Evolutionary conservation across 1,139 yeast species (phyloP).

Genomic region (Geotrichum siamense): DNA sequence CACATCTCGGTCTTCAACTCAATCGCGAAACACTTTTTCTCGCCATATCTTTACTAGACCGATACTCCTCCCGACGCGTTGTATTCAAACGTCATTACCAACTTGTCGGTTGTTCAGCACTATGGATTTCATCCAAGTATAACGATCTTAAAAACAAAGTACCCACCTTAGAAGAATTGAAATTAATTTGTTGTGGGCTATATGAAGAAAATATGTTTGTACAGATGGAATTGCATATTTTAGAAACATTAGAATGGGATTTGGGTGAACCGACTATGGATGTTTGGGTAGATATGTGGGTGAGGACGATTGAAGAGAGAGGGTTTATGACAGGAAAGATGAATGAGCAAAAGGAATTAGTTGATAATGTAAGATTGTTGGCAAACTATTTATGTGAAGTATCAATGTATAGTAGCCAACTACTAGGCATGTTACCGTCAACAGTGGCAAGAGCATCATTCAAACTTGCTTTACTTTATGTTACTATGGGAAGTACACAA

Average conservation of each 20-base stretch:
- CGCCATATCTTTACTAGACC: conserved; percentile 75
- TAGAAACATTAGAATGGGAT: conserved; percentile 79
- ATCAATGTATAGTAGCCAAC: conserved; percentile 63
- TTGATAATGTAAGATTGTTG: conserved; percentile 44
- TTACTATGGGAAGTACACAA: conserved; percentile 17
- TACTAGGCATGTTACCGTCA: conserved; percentile 55
- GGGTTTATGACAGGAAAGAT: conserved; percentile 15
- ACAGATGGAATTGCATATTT: conserved; percentile 91
- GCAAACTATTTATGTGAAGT: conserved; percentile 68
- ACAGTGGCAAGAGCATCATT: conserved; percentile 63
- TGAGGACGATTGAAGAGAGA: conserved; percentile 25
- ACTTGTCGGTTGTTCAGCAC: conserved; percentile 83
- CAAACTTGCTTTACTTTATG: conserved; percentile 51
- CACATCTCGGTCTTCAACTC: conserved; percentile 69
- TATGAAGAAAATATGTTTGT: conserved; percentile 86
- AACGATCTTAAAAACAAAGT: conserved; percentile 81
- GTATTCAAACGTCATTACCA: conserved; percentile 92
- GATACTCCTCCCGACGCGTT: conserved; percentile 84
- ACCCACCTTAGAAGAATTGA: conserved; percentile 72
- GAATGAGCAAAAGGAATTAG: conserved; percentile 28
- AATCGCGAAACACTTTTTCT: conserved; percentile 74
- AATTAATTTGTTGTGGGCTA: conserved; percentile 73
- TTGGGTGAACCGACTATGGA: conserved; percentile 49
- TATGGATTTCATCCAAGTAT: conserved; percentile 93
- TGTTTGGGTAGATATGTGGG: conserved; percentile 30